Evolutionary conservation across 2,329 filamentous ascomycete genomes (phyloP).

Genomic region (Paecilomyces sp.): DNA sequence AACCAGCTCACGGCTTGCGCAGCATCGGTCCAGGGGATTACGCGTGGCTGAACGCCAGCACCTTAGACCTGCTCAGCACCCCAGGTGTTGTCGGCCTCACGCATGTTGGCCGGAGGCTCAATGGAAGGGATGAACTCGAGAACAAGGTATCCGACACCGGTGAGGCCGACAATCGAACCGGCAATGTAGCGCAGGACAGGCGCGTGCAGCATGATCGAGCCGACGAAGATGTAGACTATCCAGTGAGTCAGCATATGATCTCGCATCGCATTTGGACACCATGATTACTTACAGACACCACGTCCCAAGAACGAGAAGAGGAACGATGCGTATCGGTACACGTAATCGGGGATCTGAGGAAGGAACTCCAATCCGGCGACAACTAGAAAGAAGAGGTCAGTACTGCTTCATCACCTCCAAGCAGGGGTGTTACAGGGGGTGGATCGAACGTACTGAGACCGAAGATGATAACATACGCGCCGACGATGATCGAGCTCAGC

Average conservation of each 20-base stretch:
- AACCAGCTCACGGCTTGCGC: background rate
- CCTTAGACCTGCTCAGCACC: constrained; percentile 67
- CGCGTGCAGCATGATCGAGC: constrained; percentile 70
- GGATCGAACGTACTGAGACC: constrained; percentile 60
- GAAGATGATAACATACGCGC: constrained; percentile 83
- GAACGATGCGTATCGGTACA: constrained; percentile 91
- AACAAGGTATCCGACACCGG: constrained; percentile 69
- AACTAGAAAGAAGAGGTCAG: constrained; percentile 35
- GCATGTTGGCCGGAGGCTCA: constrained; percentile 75
- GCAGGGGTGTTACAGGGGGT: background rate
- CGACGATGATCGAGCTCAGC: constrained; percentile 64
- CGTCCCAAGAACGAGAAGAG: constrained; percentile 96
- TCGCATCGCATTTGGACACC: constrained; percentile 2
- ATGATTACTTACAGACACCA: constrained; percentile 71
- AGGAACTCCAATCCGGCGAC: constrained; percentile 77
- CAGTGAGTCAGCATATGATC: background rate
- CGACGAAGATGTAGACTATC: constrained; percentile 93
- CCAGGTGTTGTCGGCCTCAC: constrained; percentile 68
- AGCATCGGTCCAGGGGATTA: background rate
- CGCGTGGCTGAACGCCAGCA: background rate
- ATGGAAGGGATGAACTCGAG: constrained; percentile 74
- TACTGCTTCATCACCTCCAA: background rate
- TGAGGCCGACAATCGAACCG: constrained; percentile 67
- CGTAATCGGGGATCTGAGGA: constrained; percentile 75
- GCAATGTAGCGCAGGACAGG: constrained; percentile 63